phyloP scores from a whole-genome alignment of 257 asterid species.

The Solanum corneliomulleri region DNA sequence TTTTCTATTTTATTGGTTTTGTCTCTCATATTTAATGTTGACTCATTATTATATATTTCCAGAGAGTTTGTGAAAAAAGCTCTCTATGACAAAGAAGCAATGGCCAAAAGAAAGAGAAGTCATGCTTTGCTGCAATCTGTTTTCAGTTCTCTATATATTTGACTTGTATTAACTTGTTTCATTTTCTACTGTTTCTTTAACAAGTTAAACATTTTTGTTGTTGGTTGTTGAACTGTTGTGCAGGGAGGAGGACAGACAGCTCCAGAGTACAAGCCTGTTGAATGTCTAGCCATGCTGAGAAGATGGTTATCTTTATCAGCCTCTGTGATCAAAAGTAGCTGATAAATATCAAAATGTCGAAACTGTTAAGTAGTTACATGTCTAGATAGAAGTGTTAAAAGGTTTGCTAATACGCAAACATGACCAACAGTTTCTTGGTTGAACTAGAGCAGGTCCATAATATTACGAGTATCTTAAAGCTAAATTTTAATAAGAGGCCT shows the following conservation, averaged over 20 bases:
- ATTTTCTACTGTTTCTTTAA: background rate
- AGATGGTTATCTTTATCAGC: conserved; percentile 18
- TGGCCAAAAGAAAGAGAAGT: too few species aligned
- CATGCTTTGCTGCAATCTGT: too few species aligned
- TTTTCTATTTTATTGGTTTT: too few species aligned
- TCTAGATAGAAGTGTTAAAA: background rate
- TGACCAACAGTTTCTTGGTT: background rate
- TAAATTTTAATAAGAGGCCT: background rate
- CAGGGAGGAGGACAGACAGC: conserved; percentile 32
- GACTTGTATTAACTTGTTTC: background rate
- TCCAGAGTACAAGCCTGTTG: conserved; percentile 17
- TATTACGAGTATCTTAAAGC: background rate
- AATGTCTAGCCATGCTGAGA: conserved; percentile 16
- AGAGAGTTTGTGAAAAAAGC: too few species aligned
- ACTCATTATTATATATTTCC: too few species aligned
- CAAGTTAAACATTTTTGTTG: background rate
- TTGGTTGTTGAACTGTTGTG: background rate
- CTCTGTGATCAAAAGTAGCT: background rate
- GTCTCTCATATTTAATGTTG: too few species aligned
- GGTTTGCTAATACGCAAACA: background rate
- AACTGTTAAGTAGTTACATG: background rate
- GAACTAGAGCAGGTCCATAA: background rate
- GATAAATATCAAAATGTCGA: background rate
- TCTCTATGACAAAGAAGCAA: too few species aligned
- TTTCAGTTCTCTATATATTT: too few species aligned